phyloP scores from a whole-genome alignment of 768 basidiomycete genomes.

The Suillus cothurnatus region DNA sequence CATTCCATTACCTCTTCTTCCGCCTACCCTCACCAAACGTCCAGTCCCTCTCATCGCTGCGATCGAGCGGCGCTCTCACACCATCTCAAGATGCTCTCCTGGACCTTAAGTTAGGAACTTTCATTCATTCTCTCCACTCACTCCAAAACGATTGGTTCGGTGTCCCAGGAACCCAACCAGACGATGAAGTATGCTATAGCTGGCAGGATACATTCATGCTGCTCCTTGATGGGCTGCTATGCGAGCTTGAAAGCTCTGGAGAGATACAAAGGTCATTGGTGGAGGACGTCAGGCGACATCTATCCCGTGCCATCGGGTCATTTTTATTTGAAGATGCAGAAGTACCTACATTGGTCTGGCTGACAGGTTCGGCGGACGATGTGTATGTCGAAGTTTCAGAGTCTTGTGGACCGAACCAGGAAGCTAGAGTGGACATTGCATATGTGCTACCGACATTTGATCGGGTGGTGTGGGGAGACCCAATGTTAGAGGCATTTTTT shows the following conservation, averaged over 20 bases:
- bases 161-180: slow-evolving; percentile 37
- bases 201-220: slow-evolving; percentile 78
- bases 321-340: slow-evolving; percentile 81
- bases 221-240: slow-evolving; percentile 58
- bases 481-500: slow-evolving; percentile 70
- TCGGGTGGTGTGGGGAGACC: slow-evolving; percentile 76
- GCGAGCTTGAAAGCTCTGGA: slow-evolving; percentile 28
- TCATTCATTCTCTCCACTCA: slow-evolving; percentile 64
- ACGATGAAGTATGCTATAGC: slow-evolving; percentile 46
- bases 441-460: slow-evolving; percentile 43
- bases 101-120: slow-evolving; percentile 62
- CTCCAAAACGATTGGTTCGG: slow-evolving; percentile 84
- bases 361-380: slow-evolving; percentile 60
- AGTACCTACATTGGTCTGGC: slow-evolving; percentile 66
- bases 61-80: slow-evolving; percentile 29
- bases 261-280: slow-evolving; percentile 37
- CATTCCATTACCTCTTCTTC: slow-evolving; percentile 54
- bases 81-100: slow-evolving; percentile 44
- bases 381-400: slow-evolving; percentile 49
- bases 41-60: slow-evolving; percentile 41
- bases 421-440: slow-evolving; percentile 30
- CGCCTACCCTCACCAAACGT: slow-evolving; percentile 32
- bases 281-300: slow-evolving; percentile 46
- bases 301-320: slow-evolving; percentile 71
- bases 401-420: slow-evolving; percentile 12